These are phyloP conservation scores for Pichia ethanolica DNA, from an alignment of 805 yeast genomes.

Conservation along the genomic window DNA sequence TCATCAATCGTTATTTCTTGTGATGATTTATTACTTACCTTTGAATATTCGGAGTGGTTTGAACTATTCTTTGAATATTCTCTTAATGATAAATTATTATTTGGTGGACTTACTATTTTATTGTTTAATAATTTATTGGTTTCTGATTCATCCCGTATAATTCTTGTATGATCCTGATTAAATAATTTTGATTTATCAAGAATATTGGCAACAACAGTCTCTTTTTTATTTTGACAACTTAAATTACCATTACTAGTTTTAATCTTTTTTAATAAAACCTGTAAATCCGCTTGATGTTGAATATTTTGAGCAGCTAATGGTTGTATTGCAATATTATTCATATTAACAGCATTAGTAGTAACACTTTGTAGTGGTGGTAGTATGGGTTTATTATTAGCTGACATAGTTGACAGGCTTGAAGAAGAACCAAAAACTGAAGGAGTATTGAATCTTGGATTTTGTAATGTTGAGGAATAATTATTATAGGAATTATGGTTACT, in stretches of 20 bases:
- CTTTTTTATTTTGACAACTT: background rate
- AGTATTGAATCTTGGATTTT: background rate
- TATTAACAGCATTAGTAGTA: background rate
- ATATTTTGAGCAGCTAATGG: background rate
- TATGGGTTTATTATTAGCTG: background rate
- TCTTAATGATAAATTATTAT: too few relatives aligned
- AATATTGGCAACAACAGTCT: background rate
- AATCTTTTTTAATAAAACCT: background rate
- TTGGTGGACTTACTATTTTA: too few relatives aligned
- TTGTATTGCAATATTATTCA: background rate
- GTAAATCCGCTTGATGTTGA: background rate
- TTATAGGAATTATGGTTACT: too few relatives aligned
- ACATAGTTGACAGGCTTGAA: background rate
- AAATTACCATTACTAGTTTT: background rate
- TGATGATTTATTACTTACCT: too few relatives aligned
- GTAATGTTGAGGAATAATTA: too few relatives aligned
- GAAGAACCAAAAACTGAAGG: background rate
- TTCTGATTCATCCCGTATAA: too few relatives aligned
- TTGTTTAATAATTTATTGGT: too few relatives aligned
- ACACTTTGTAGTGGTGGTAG: background rate
- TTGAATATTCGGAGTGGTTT: too few relatives aligned
- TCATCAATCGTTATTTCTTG: too few relatives aligned
- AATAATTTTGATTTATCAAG: background rate
- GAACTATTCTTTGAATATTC: too few relatives aligned
- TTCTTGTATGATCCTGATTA: too few relatives aligned